These are phyloP conservation scores for Dictyostelium citrinum DNA, from an alignment of 78 protist species.

Conservation along the genomic window DNA sequence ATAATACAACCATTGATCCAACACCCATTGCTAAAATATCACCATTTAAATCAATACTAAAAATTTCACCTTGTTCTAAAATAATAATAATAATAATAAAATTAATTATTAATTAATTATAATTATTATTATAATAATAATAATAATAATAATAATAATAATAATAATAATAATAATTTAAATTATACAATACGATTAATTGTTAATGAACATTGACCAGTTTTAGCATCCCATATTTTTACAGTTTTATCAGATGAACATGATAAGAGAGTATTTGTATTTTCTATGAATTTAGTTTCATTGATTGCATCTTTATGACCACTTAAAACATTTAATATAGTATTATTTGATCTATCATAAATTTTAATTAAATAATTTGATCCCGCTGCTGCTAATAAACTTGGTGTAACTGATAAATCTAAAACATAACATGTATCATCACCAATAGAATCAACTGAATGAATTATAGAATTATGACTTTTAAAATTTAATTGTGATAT, in stretches of 20 bases:
- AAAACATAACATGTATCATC: conserved; percentile 22
- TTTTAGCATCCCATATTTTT: conserved; percentile 22
- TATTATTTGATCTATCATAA: conserved; percentile 19
- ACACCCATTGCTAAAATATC: conserved; percentile 41
- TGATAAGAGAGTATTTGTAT: conserved; percentile 2
- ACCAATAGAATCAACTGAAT: not conserved
- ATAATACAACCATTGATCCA: not conserved
- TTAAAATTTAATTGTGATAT: not conserved
- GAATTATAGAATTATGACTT: not conserved
- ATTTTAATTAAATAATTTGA: conserved; percentile 52
- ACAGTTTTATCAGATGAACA: conserved; percentile 58
- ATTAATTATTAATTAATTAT: not conserved
- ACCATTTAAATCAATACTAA: conserved; percentile 16
- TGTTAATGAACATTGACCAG: not conserved
- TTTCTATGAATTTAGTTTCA: not conserved
- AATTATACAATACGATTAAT: not conserved
- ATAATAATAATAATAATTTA: not conserved
- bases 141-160: not conserved
- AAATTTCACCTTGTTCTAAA: conserved; percentile 45
- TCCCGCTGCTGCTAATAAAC: conserved; percentile 37
- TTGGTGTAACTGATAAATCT: not conserved
- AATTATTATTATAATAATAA: too few species aligned
- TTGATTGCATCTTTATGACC: conserved; percentile 56
- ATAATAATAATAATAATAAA: not conserved
- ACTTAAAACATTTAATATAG: not conserved